phyloP scores from a whole-genome alignment of 306 rosid species.

The Amphicarpaea edgeworthii region DNA sequence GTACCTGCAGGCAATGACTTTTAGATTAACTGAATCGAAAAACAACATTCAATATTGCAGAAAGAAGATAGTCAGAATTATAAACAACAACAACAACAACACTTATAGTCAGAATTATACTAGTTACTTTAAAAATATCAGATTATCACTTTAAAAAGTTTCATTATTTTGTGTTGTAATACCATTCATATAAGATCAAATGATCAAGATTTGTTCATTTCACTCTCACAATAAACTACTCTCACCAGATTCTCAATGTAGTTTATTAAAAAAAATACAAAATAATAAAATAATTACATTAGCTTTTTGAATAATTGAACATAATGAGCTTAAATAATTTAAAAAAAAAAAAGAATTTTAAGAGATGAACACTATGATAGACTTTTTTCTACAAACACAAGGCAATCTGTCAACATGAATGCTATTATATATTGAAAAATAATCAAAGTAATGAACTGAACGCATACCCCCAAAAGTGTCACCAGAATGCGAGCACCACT shows the following conservation, averaged over 20 bases:
- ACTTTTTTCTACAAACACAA: background rate
- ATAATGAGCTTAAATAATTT: background rate
- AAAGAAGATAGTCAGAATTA: too few species aligned
- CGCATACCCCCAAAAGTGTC: constrained; percentile 94
- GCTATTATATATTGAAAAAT: constrained; percentile 5
- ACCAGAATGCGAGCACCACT: constrained; percentile 98
- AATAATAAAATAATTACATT: background rate
- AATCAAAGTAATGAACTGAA: constrained; percentile 8
- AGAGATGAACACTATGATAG: background rate
- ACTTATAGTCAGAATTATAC: background rate
- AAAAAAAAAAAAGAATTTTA: background rate
- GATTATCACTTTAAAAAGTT: background rate
- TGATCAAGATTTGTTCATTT: background rate
- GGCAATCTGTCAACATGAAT: constrained; percentile 4
- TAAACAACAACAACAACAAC: background rate
- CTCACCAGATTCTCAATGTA: background rate
- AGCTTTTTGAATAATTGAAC: background rate
- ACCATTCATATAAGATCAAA: background rate
- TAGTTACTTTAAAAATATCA: constrained; percentile 7
- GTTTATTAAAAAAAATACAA: background rate
- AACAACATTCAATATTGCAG: background rate
- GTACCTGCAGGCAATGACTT: constrained; percentile 58
- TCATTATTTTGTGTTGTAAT: background rate
- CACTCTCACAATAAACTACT: background rate
- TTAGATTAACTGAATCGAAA: constrained; percentile 16